phyloP scores from a whole-genome alignment of 1,284 basidiomycete genomes.

The Leccinum solheimii region DNA sequence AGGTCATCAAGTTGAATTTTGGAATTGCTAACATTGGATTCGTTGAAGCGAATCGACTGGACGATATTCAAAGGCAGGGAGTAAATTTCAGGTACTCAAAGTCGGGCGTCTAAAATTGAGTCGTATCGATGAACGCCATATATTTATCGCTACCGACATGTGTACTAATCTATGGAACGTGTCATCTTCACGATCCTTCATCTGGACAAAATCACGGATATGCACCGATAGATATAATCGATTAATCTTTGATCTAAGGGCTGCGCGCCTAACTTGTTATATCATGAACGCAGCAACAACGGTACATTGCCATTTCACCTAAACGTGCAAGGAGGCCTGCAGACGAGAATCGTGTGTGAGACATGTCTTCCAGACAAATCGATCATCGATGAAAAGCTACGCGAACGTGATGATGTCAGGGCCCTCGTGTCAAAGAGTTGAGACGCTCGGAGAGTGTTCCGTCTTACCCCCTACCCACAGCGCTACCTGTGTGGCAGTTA shows the following conservation, averaged over 20 bases:
- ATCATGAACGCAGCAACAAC: neutral
- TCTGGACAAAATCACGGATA: neutral
- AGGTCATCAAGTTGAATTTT: neutral
- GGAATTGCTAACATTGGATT: neutral
- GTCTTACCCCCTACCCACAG: neutral
- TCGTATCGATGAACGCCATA: neutral
- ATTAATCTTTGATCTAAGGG: neutral
- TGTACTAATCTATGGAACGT: neutral
- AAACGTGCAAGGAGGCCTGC: neutral
- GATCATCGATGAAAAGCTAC: neutral
- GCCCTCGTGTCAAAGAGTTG: too few species aligned
- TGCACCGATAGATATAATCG: neutral
- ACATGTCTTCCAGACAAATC: neutral
- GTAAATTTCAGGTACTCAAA: neutral
- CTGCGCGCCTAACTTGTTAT: constrained; percentile 10
- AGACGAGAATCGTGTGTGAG: neutral
- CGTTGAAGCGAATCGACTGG: neutral
- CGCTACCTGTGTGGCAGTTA: neutral
- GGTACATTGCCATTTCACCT: neutral
- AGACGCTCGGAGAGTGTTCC: neutral
- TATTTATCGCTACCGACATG: neutral
- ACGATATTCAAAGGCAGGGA: neutral
- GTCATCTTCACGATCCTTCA: neutral
- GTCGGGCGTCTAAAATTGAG: neutral
- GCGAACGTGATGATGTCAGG: neutral